phyloP scores from a whole-genome alignment of 768 basidiomycete species.

The Mycena maculata region DNA sequence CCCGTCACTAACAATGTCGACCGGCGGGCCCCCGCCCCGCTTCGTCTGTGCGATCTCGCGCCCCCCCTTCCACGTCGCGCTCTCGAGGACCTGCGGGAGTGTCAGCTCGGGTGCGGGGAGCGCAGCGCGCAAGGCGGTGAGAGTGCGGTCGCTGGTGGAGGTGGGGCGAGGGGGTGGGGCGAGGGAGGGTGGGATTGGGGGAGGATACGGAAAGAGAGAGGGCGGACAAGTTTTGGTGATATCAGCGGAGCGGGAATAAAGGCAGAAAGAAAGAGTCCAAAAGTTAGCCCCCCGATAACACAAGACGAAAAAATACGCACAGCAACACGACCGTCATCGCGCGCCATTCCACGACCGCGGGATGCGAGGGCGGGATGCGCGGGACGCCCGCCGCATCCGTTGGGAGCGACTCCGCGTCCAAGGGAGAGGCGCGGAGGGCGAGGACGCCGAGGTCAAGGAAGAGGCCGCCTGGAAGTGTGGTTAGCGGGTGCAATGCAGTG shows the following conservation, averaged over 20 bases:
- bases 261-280: neutral
- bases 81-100: slow-evolving; percentile 91
- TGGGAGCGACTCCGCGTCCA: slow-evolving; percentile 62
- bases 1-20: slow-evolving; percentile 88
- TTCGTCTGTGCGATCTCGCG: slow-evolving; percentile 88
- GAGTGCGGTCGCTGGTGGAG: slow-evolving; percentile 78
- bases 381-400: slow-evolving; percentile 65
- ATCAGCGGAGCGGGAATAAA: neutral
- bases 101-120: slow-evolving; percentile 67
- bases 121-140: slow-evolving; percentile 71
- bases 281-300: too few relatives aligned
- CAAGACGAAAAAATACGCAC: slow-evolving; percentile 56
- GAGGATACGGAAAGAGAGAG: neutral
- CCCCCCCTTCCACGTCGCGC: slow-evolving; percentile 97
- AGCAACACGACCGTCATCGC: slow-evolving; percentile 95
- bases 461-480: slow-evolving; percentile 73
- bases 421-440: slow-evolving; percentile 69
- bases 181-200: neutral
- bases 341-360: slow-evolving; percentile 95
- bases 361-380: slow-evolving; percentile 78
- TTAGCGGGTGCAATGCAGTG: neutral
- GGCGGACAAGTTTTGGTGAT: neutral
- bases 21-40: slow-evolving; percentile 86
- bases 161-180: neutral
- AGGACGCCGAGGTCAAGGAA: slow-evolving; percentile 88